These are phyloP conservation scores for Stylonectria norvegica DNA, from an alignment of 2,329 filamentous ascomycete genomes.

Conservation along the genomic window DNA sequence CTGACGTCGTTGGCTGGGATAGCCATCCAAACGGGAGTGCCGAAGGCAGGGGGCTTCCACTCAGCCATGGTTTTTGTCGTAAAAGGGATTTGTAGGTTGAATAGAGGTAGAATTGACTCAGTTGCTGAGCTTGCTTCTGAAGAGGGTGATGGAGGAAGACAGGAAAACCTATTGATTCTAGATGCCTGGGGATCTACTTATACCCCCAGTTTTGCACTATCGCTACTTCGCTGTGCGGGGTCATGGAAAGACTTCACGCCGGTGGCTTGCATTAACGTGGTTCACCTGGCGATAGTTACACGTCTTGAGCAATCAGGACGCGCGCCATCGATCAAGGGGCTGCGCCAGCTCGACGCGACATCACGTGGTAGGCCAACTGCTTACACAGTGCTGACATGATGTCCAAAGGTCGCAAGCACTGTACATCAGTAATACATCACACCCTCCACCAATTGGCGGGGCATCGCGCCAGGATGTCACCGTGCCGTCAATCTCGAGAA, in stretches of 20 bases:
- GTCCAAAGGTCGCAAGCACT: slow-evolving; percentile 4
- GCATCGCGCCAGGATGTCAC: slow-evolving; percentile 1
- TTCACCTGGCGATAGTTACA: slow-evolving; percentile 14
- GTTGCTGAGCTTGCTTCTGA: background rate
- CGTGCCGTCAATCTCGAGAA: background rate
- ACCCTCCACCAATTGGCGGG: slow-evolving; percentile 27
- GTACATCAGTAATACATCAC: too few relatives aligned
- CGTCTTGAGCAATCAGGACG: slow-evolving; percentile 18
- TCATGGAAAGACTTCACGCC: slow-evolving; percentile 15
- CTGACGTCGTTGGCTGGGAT: slow-evolving; percentile 28
- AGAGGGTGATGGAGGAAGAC: slow-evolving; percentile 1
- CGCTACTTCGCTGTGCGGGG: slow-evolving; percentile 1
- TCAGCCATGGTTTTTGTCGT: slow-evolving; percentile 18
- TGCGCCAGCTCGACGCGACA: slow-evolving; percentile 17
- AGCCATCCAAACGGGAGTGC: slow-evolving; percentile 27
- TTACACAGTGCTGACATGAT: slow-evolving; percentile 11
- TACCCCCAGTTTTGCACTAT: slow-evolving; percentile 10
- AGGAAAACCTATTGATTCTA: slow-evolving; percentile 3
- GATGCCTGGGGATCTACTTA: slow-evolving; percentile 12
- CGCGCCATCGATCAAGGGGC: slow-evolving; percentile 8
- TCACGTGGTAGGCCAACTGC: slow-evolving; percentile 12
- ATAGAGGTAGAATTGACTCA: background rate
- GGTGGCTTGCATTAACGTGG: slow-evolving; percentile 17
- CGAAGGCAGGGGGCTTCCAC: slow-evolving; percentile 30
- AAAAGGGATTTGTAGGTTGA: background rate